Base-by-base conservation (phyloP, 345 rosid genomes). In the Barbarea vulgaris region DNA sequence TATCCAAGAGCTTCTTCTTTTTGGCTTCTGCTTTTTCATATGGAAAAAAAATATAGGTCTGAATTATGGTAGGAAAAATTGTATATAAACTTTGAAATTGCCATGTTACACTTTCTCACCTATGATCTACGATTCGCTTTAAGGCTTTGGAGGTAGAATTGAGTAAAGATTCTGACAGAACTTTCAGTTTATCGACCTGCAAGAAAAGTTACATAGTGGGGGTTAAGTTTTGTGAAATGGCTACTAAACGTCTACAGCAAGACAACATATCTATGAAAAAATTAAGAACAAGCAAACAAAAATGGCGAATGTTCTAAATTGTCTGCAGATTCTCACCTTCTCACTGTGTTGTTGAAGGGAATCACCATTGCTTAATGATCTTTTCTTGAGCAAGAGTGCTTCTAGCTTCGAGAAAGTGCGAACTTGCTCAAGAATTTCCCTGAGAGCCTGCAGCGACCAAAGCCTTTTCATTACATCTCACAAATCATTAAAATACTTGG, bases 1-100 rank as follows among this genome's bases (percentile, higher is more conserved):
- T 87, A 92, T 80, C 80, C 79, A 73, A 95, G 86, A 6, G 97
- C 96, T 80, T 89, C 96, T 83, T 95, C 96, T 79, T 90, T 90
- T 39, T 89, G 97, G 74, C 79, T 78, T 81, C 97, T 95, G 87
- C 67, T 73, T 60, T 28, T 53, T 56, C 54, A 18, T 70, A 12
- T 34, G 31, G 70, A 47, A 19, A 17, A 44, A 48, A 44, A 48
- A 50, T 18, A 55, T 21, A 24, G 25, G 67, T 13, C 41, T 36
- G 9, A 42, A 41, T 12, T 44, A 64, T 53, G 65, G 22, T 59
- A 44, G 22, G 64, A 53, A 25, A 47, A 62, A 44, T 24, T 56
- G 6, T 56, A 34, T 57, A 54, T 41, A 18, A 11, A 19, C 14
- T 34, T 41, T n/a, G 15, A 39, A n/a, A 60, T 44, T 3, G 36